Evolutionary conservation across 208 protist species (phyloP).

Genomic region (Jaenimonas drosophilae): DNA sequence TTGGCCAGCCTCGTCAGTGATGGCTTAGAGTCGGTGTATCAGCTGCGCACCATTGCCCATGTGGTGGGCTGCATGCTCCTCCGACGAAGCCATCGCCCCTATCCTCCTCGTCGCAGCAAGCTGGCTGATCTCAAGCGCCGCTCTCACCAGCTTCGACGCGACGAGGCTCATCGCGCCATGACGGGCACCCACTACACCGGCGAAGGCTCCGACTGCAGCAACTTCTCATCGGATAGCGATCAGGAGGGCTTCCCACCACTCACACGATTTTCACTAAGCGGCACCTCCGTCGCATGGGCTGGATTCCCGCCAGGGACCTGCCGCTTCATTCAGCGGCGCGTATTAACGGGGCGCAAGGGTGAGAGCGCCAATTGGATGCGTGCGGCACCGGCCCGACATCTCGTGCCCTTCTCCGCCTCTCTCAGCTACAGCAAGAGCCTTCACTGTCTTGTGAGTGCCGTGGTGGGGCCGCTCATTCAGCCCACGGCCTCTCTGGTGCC

Average conservation of each 20-base stretch:
- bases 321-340: constrained; percentile 41
- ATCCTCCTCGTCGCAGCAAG: constrained; percentile 19
- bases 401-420: constrained; percentile 34
- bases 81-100: constrained; percentile 62
- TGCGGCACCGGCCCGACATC: constrained; percentile 13
- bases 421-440: constrained; percentile 46
- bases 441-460: constrained; percentile 55
- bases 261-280: too few species aligned
- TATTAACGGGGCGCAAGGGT: constrained; percentile 48
- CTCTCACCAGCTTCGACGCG: not conserved
- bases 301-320: too few species aligned
- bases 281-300: too few species aligned
- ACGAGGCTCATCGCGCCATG: too few species aligned
- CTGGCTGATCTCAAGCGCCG: constrained; percentile 11
- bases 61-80: constrained; percentile 59
- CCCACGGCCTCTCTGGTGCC: constrained; percentile 55
- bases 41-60: constrained; percentile 33
- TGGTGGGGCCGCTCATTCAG: constrained; percentile 77
- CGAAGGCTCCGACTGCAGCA: too few species aligned
- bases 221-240: too few species aligned
- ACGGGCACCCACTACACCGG: too few species aligned
- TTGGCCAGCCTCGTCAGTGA: constrained; percentile 36
- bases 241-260: too few species aligned
- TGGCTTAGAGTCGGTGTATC: constrained; percentile 34
- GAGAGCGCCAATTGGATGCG: constrained; percentile 40